Evolutionary conservation across 331 rosid genomes (phyloP).

Genomic region (Quercus phellos): DNA sequence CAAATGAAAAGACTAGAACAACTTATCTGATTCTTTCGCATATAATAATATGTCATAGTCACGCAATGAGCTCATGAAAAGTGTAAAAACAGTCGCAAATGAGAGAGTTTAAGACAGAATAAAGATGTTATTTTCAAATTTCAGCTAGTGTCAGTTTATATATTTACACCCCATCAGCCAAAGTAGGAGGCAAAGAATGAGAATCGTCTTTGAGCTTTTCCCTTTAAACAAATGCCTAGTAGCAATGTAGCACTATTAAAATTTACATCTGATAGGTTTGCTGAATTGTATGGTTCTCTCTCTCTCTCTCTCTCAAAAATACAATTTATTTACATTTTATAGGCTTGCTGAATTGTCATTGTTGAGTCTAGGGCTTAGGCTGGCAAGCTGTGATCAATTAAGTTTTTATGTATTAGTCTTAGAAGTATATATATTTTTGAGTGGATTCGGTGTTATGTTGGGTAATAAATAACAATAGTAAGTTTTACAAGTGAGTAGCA

Average conservation of each 20-base stretch:
- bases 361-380: no score
- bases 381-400: no score
- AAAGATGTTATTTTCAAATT: background rate
- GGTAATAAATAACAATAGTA: no score
- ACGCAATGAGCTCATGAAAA: background rate
- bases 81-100: background rate
- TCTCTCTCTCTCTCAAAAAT: no score
- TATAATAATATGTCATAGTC: background rate
- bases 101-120: background rate
- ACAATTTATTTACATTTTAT: no score
- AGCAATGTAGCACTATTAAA: background rate
- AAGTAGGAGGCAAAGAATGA: background rate
- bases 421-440: no score
- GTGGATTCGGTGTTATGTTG: no score
- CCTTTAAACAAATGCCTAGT: background rate
- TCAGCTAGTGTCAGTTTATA: background rate
- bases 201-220: background rate
- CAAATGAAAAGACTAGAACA: background rate
- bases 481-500: no score
- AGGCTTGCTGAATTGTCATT: no score
- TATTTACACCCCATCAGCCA: background rate
- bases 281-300: no score
- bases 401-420: no score
- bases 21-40: background rate
- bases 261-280: no score